Base-by-base conservation (phyloP, 768 basidiomycete genomes). In the Tephrocybe sp. region DNA sequence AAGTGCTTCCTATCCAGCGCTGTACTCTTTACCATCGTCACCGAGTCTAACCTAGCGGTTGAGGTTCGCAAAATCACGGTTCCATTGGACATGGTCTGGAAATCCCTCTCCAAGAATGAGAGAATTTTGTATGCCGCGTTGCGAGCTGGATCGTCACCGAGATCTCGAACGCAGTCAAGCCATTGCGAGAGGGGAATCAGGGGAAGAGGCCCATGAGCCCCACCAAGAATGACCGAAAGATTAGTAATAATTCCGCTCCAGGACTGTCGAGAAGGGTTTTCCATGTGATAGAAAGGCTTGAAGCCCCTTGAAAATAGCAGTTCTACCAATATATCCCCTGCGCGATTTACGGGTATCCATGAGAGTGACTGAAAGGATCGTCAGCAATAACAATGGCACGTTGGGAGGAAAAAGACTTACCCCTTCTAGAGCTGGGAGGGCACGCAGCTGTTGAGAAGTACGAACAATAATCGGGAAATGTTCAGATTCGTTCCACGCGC, bases 401-500 rank as follows among this genome's bases (percentile, higher is more conserved):
- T n/a, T 25, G 16, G 9, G 37, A 43, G 15, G 6, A 22, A 2
- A 22, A 6, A 52, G 18, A 33, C 68, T 50, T 51, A 68, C 68
- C 5, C 69, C 69, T 37, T 62, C 53, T 7, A 70, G 48, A 9
- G 46, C 41, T 23, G 69, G 69, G 13, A 71, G 46, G 18, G 58
- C 60, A 5, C 55, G 56, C 33, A 71, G 24, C 10, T 54, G 56
- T 42, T 64, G 59, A 0, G 67, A 64, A 11, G 65, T 61, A 10
- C 63, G 59, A 13, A 70, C 63, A 9, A 69, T 60, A 22, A 70
- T 62, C 12, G 70, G 70, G 53, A 71, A 60, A 44, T 70, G 67
- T 42, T 71, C 69, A 29, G 45, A 62, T 55, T 70, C 67, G 24
- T 70, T 71, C 69, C 69, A 71, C 3, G 64, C 62, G 1, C 69